Conservation (phyloP, 2,329 filamentous ascomycete genomes). For the Chrysoporthe puriensis region DNA sequence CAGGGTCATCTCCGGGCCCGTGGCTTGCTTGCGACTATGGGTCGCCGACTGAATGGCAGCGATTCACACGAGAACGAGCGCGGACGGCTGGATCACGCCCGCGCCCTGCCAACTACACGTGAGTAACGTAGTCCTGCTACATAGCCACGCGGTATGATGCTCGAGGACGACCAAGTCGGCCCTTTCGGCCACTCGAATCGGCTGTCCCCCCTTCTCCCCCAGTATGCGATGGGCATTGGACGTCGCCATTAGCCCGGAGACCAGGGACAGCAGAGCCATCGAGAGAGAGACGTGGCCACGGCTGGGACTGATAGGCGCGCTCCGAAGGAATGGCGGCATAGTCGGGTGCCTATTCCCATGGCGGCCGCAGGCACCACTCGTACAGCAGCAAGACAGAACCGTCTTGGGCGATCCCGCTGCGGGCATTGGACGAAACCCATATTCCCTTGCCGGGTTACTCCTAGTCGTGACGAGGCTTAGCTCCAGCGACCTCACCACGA, state of each 20-base stretch:
- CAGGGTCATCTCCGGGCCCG: neutral
- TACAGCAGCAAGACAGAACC: slow-evolving; percentile 1
- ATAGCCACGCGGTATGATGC: no score
- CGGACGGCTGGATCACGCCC: neutral
- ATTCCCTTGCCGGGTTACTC: neutral
- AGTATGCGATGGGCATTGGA: no score
- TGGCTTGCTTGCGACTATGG: neutral
- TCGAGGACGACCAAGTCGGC: neutral
- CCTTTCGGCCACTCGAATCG: neutral
- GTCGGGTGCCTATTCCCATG: neutral
- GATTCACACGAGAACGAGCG: neutral
- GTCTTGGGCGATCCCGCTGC: neutral
- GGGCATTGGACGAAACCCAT: neutral
- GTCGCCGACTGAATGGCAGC: neutral
- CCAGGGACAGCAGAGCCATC: neutral
- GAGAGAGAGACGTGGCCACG: neutral
- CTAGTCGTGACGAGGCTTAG: slow-evolving; percentile 6
- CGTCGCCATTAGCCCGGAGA: neutral
- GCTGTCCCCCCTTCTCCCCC: neutral
- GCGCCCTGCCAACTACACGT: neutral
- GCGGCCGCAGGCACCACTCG: slow-evolving; percentile 1
- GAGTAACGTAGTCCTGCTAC: neutral
- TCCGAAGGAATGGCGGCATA: slow-evolving; percentile 4
- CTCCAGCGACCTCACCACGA: neutral
- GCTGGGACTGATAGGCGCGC: neutral